A percentile compares a stretch with the other conserved stretches of the same genome.
Conservation (phyloP, 2,329 filamentous ascomycete species). For the Dactylellina cionopaga region DNA sequence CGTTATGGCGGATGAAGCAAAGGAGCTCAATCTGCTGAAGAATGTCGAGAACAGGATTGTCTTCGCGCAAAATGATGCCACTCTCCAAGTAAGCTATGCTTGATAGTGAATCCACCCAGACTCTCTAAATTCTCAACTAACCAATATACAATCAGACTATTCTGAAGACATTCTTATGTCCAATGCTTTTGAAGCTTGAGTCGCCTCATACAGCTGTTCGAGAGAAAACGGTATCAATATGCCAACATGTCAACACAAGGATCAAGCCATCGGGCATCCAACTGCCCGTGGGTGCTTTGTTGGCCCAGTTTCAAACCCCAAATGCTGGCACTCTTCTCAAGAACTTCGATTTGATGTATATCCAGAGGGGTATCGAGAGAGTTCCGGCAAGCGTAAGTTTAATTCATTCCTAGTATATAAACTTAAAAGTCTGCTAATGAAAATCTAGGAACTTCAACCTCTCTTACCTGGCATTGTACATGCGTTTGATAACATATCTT, state of each 20-base stretch:
- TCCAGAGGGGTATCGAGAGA: constrained; percentile 81
- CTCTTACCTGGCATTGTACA: constrained; percentile 33
- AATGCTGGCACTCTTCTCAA: constrained; percentile 73
- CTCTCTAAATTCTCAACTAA: not conserved
- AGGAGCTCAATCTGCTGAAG: constrained; percentile 82
- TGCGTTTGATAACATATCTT: constrained; percentile 45
- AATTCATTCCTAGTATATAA: not conserved
- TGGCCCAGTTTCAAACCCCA: constrained; percentile 88
- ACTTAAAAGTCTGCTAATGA: not conserved
- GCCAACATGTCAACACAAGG: constrained; percentile 75
- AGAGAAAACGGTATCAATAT: constrained; percentile 76
- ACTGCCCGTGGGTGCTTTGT: constrained; percentile 81
- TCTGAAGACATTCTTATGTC: constrained; percentile 80
- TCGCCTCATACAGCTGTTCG: constrained; percentile 83
- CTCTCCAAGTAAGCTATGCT: constrained; percentile 67
- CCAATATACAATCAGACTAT: constrained; percentile 66
- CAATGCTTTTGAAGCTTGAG: constrained; percentile 84
- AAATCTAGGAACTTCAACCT: constrained; percentile 34
- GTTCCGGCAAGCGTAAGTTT: constrained; percentile 63
- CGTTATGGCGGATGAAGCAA: constrained; percentile 66
- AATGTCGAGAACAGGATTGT: constrained; percentile 87
- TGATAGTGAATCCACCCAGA: no score
- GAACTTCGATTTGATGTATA: constrained; percentile 87
- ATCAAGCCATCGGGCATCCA: constrained; percentile 57
- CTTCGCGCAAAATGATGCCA: constrained; percentile 82